Percentiles rank a stretch among this genome's conserved stretches.
Conservation (phyloP, 139 green algal species). For the Chlamydomonas sp. region DNA sequence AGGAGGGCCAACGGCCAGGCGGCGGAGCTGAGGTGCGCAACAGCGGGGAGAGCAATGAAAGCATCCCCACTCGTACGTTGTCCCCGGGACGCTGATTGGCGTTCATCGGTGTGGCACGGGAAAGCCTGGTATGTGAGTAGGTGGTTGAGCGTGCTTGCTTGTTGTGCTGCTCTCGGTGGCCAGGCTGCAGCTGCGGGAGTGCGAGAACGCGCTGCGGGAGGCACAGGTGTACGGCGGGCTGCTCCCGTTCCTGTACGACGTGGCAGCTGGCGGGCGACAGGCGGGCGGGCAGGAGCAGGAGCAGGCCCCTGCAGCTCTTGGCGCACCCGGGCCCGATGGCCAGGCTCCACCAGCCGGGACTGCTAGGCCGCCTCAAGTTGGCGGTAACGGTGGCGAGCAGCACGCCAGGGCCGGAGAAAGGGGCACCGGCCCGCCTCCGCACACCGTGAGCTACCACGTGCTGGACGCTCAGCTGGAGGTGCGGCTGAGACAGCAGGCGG, state of each 20-base stretch:
- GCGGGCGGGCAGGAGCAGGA: constrained; percentile 8
- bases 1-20: constrained; percentile 39
- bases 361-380: background rate
- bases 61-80: no score
- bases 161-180: background rate
- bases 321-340: background rate
- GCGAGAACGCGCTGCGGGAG: constrained; percentile 23
- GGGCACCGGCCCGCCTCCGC: no score
- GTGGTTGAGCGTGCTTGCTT: no score
- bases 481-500: constrained; percentile 36
- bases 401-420: no score
- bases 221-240: constrained; percentile 29
- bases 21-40: constrained; percentile 43
- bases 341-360: background rate
- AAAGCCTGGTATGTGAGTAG: no score
- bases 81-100: no score
- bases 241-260: background rate
- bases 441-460: constrained; percentile 7
- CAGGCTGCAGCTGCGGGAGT: constrained; percentile 24
- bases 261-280: background rate
- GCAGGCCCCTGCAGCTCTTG: background rate
- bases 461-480: constrained; percentile 33
- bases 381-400: background rate
- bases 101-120: no score
- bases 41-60: no score